Conservation (phyloP, 2,329 filamentous ascomycete species). For the Calonectria crousiana region DNA sequence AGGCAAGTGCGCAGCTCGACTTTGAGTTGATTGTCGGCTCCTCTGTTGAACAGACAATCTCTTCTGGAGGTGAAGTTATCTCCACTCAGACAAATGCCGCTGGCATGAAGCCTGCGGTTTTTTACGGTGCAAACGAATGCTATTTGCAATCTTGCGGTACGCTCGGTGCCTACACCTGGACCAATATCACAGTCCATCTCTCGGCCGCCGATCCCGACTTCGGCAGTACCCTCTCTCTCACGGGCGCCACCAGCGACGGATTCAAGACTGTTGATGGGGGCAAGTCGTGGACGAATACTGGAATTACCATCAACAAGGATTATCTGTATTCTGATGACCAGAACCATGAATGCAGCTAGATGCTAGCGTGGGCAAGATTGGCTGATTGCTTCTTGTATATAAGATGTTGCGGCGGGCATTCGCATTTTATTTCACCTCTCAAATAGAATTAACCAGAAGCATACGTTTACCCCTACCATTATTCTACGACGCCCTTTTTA, state of each 20-base stretch:
- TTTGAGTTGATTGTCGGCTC: constrained; percentile 27
- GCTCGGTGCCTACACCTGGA: constrained; percentile 19
- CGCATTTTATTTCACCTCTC: neutral
- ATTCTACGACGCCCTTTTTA: neutral
- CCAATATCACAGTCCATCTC: constrained; percentile 25
- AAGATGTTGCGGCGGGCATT: neutral
- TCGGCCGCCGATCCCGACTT: constrained; percentile 21
- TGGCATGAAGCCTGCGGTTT: constrained; percentile 30
- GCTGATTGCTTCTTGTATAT: neutral
- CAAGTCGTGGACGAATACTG: constrained; percentile 28
- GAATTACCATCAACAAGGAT: constrained; percentile 25
- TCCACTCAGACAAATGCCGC: constrained; percentile 29
- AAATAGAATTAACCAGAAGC: neutral
- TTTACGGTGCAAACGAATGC: constrained; percentile 31
- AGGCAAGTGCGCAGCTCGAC: constrained; percentile 12
- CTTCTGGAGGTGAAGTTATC: constrained; percentile 22
- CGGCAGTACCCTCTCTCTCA: constrained; percentile 23
- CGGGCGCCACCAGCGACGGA: constrained; percentile 8
- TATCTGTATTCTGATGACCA: constrained; percentile 28
- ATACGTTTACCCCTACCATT: neutral
- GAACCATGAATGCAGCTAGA: constrained; percentile 26
- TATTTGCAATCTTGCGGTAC: constrained; percentile 29
- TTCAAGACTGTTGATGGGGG: constrained; percentile 26
- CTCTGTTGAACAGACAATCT: constrained; percentile 20
- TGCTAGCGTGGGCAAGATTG: neutral